Percentiles rank a stretch among this genome's conserved stretches.
These are phyloP conservation scores for Microcos paniculata DNA, from an alignment of 345 rosid genomes.

Conservation along the genomic window DNA sequence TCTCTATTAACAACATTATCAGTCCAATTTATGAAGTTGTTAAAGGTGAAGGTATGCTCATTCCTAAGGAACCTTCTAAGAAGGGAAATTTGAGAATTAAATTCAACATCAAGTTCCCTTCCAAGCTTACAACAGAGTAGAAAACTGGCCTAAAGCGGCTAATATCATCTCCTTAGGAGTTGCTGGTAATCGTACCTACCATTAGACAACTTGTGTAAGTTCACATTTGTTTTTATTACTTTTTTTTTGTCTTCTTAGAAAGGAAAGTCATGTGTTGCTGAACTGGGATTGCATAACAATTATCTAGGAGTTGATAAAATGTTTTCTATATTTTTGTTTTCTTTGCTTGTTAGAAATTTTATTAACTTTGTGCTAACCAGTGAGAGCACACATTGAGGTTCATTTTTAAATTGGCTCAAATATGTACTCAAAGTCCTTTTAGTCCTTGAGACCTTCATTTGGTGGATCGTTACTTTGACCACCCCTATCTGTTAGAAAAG, in stretches of 20 bases:
- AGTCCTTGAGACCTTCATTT: background rate
- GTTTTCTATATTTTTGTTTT: background rate
- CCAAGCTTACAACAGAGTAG: conserved; percentile 65
- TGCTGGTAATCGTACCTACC: background rate
- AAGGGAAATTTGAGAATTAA: conserved; percentile 80
- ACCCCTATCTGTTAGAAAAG: too few species aligned
- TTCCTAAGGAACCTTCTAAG: conserved; percentile 74
- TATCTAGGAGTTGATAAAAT: conserved; percentile 11
- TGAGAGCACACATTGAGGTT: background rate
- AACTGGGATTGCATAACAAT: conserved; percentile 1
- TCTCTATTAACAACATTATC: conserved; percentile 52
- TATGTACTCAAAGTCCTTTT: background rate
- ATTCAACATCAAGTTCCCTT: conserved; percentile 80
- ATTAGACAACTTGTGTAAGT: conserved; percentile 20
- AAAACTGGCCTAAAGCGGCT: conserved; percentile 62
- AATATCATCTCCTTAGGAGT: conserved; percentile 35
- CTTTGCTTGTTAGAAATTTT: background rate
- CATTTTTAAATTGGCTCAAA: background rate
- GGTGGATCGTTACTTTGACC: too few species aligned
- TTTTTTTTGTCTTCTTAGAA: background rate
- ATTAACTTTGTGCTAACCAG: background rate
- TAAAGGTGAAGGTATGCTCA: conserved; percentile 92
- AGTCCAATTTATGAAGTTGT: conserved; percentile 73
- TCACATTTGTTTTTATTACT: conserved; percentile 6
- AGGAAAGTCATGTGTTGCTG: conserved; percentile 16